Base-by-base conservation (phyloP, 495 filamentous ascomycete species). In the Talaromyces trachyspermus region DNA sequence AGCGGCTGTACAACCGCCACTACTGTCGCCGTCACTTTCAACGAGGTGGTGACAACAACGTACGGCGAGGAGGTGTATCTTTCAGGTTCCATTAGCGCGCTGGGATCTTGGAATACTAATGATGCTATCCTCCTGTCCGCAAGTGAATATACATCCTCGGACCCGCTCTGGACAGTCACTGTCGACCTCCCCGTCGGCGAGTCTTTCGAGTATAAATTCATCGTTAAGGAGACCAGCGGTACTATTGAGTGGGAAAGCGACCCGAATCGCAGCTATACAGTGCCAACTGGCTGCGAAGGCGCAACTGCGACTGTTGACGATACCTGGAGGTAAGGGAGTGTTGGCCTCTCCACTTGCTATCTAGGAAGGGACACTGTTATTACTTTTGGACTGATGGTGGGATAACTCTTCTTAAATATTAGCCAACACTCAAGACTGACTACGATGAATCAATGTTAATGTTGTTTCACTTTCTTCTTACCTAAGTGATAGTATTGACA, bases 191-290 rank as follows among this genome's bases (percentile, higher is more conserved):
- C 69, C 2, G 69, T 67, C 0, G 77, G 78, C 0, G 63, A 63
- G 35, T 55, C 49, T 1, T 69, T 87, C 19, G 53, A 79, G 60
- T 87, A 85, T 56, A 87, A 86, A 64, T 87, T 76, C 51, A 72
- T 86, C 48, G 71, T 73, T 41, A 66, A 79, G 25, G 63, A 66
- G 22, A 50, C 55, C 0, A 72, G 77, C 54, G 76, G 79, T 1
- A 62, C 51, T 7, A 60, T 83, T 3, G 63, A 52, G 18, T 84
- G 80, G 81, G 79, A 85, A 63, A 62, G 68, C 27, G 81, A 79
- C 54, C 71, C 76, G 0, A 83, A 86, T 54, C 66, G 72, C 37
- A 60, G 53, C 14, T 80, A 68, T 53, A 75, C 70, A 0, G 75
- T 83, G 19, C 59, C 75, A 0, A 47, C 40, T n/a, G 63, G 59